Evolutionary conservation across 2,329 filamentous ascomycete genomes (phyloP), one percentile per base, ranked within the genome.

Genomic region (Neofusicoccum laricinum): DNA sequence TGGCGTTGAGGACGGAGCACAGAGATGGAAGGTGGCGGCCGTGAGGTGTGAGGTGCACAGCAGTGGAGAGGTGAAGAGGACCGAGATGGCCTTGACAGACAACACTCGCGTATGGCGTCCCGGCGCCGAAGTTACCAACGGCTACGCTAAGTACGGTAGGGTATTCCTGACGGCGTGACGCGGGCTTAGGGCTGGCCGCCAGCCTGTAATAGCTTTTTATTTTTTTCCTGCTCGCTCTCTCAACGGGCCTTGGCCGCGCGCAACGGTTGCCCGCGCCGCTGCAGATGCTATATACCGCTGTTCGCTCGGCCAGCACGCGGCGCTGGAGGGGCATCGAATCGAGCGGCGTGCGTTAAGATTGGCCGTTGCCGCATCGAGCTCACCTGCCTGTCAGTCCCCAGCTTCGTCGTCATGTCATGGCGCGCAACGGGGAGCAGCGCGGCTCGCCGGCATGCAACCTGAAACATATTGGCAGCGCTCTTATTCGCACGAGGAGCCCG

Each of bases 401-500:
- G 25, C 25, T 30, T 51, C 59, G 25, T 61, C 45, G 34, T 50
- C 59, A 43, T 62, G 46, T 51, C 59, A 50, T 50, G 59, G 45
- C 30, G 19, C 5, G 50, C 36, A 15, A 11, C 53, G 30, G 7
- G 41, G 15, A 17, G 57, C 25, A 48, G 25, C 57, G 55, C 38
- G 55, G 40, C 40, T 61, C 57, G 57, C 45, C 57, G 57, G 43
- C 45, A 48, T 61, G 43, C 34, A 36, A 38, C 43, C 57, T 61
- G 57, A 61, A 61, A 61, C 57, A 61, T 61, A 34, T 61, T 48
- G 41, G 30, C 57, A 36, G 57, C 57, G 43, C 57, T 61, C 41
- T 21, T 34, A 61, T 62, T 62, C 59, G 61, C 61, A 64, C 61
- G 61, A 48, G 48, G 49, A 57, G 19, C 41, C 62, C 50, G 50